Evolutionary conservation across 1,284 basidiomycete genomes (phyloP).

Genomic region (Irpex rosettiformis): DNA sequence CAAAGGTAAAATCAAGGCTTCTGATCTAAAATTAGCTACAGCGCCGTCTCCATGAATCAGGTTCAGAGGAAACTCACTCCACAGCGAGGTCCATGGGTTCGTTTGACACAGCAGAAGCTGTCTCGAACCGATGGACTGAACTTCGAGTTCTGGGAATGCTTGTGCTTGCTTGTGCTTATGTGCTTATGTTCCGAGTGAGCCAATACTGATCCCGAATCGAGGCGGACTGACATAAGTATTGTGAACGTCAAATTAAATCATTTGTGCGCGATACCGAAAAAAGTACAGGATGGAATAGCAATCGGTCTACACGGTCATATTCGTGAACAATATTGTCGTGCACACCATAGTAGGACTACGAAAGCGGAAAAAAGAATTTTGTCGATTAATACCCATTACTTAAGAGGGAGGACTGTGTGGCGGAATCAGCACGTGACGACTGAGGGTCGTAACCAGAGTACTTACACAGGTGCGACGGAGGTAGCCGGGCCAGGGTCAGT

Average conservation of each 20-base stretch:
- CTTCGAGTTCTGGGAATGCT: too few relatives aligned
- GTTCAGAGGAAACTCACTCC: too few relatives aligned
- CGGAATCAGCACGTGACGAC: not conserved
- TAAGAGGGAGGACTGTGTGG: not conserved
- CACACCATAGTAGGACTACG: not conserved
- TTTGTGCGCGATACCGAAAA: not conserved
- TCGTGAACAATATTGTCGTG: not conserved
- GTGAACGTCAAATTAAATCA: not conserved
- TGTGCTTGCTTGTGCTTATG: not conserved
- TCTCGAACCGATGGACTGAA: too few relatives aligned
- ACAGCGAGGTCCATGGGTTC: too few relatives aligned
- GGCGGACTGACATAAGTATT: too few relatives aligned
- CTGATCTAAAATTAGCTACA: too few relatives aligned
- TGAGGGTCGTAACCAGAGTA: not conserved
- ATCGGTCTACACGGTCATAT: too few relatives aligned
- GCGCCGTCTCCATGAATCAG: too few relatives aligned
- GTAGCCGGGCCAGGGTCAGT: slow-evolving; percentile 2
- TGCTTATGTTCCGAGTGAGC: not conserved
- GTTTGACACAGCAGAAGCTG: too few relatives aligned
- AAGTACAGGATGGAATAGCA: too few relatives aligned
- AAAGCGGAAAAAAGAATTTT: not conserved
- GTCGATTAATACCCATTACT: not conserved
- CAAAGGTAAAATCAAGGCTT: too few relatives aligned
- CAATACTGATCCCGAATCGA: not conserved
- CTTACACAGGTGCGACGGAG: slow-evolving; percentile 3